These are phyloP conservation scores for Cyberlindnera subsufficiens DNA, from an alignment of 805 yeast genomes.

Conservation along the genomic window DNA sequence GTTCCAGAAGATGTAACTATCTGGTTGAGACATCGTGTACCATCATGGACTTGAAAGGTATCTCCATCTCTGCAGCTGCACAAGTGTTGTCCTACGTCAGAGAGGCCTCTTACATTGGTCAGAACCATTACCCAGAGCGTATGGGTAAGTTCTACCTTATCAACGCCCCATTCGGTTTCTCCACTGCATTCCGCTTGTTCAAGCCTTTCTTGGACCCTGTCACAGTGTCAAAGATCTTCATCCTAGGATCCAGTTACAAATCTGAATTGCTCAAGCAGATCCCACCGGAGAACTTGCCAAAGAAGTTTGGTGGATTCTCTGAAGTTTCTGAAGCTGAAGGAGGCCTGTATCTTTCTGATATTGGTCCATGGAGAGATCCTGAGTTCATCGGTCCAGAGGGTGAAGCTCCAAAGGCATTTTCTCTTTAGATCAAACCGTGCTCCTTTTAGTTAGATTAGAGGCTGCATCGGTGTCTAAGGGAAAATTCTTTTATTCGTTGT, in stretches of 20 bases:
- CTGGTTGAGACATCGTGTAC: slow-evolving; percentile 96
- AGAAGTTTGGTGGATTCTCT: slow-evolving; percentile 82
- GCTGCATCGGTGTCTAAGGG: no score
- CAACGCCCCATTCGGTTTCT: slow-evolving; percentile 96
- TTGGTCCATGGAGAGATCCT: slow-evolving; percentile 97
- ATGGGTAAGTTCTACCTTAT: slow-evolving; percentile 97
- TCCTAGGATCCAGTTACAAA: slow-evolving; percentile 73
- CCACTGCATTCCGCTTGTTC: slow-evolving; percentile 86
- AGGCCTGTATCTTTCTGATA: slow-evolving; percentile 81
- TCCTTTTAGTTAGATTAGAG: no score
- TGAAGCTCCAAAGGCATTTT: slow-evolving; percentile 68
- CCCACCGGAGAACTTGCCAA: slow-evolving; percentile 89
- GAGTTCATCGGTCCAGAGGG: slow-evolving; percentile 92
- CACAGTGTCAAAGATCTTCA: slow-evolving; percentile 90
- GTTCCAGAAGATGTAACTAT: slow-evolving; percentile 73
- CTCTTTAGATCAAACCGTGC: neutral
- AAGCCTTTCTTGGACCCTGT: slow-evolving; percentile 96
- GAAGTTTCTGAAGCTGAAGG: slow-evolving; percentile 60
- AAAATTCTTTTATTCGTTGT: slow-evolving; percentile 2
- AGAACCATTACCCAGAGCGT: slow-evolving; percentile 96
- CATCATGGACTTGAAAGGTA: slow-evolving; percentile 90
- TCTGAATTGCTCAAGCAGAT: slow-evolving; percentile 85
- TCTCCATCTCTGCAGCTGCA: slow-evolving; percentile 76
- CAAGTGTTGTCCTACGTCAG: slow-evolving; percentile 83
- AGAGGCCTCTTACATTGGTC: slow-evolving; percentile 93